These are phyloP conservation scores for Coemansia sp. DNA, from an alignment of 192 early-diverging fungal species.

Conservation along the genomic window DNA sequence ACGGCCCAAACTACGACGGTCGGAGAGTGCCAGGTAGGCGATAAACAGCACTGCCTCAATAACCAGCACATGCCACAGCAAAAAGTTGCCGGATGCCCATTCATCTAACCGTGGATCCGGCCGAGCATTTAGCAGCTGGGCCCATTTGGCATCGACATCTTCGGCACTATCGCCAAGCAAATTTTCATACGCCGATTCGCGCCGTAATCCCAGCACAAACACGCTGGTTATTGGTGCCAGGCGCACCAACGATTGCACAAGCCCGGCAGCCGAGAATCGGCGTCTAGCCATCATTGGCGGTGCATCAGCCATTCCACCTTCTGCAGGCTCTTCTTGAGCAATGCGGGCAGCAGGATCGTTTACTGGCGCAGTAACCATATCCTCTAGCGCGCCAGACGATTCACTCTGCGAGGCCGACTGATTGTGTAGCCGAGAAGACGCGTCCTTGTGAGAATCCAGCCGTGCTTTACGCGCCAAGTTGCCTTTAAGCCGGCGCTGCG, in stretches of 20 bases:
- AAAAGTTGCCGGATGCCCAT: slow-evolving; percentile 31
- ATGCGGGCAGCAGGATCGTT: slow-evolving; percentile 22
- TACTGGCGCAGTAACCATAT: slow-evolving; percentile 21
- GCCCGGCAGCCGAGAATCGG: slow-evolving; percentile 32
- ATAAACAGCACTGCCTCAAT: slow-evolving; percentile 28
- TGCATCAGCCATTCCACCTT: background rate
- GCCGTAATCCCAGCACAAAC: slow-evolving; percentile 36
- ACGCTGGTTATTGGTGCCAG: slow-evolving; percentile 28
- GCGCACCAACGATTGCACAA: slow-evolving; percentile 23
- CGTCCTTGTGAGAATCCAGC: slow-evolving; percentile 11
- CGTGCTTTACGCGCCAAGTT: slow-evolving; percentile 48
- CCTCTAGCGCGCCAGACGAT: slow-evolving; percentile 23
- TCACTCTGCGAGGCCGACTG: slow-evolving; percentile 2
- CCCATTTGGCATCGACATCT: slow-evolving; percentile 36
- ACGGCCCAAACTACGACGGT: background rate
- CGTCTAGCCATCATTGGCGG: slow-evolving; percentile 5
- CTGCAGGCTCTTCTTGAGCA: background rate
- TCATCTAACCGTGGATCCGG: slow-evolving; percentile 39
- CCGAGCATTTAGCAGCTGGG: slow-evolving; percentile 23
- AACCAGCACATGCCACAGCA: slow-evolving; percentile 35
- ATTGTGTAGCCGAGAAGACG: slow-evolving; percentile 1
- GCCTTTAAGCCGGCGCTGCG: slow-evolving; percentile 34
- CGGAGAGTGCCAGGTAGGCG: slow-evolving; percentile 17
- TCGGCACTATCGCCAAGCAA: slow-evolving; percentile 30
- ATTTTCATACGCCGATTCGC: slow-evolving; percentile 31